Evolutionary conservation across 805 yeast genomes (phyloP).

Genomic region (Zygosaccharomyces siamensis): DNA sequence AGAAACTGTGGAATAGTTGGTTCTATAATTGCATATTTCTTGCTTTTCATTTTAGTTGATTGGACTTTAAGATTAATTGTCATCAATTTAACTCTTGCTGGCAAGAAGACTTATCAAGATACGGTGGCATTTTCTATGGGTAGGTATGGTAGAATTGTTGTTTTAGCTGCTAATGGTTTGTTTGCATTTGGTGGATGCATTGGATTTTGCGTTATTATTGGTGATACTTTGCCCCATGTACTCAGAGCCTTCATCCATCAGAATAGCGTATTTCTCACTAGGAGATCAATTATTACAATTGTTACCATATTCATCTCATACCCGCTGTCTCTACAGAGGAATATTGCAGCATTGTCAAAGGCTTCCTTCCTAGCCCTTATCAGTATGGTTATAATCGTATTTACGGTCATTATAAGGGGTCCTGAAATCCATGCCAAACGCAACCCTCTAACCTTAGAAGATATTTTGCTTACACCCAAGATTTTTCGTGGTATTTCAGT

Average conservation of each 20-base stretch:
- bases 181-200: slow-evolving; percentile 94
- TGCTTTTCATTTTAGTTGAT: slow-evolving; percentile 69
- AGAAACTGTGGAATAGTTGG: slow-evolving; percentile 73
- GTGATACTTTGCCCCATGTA: slow-evolving; percentile 93
- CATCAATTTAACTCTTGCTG: slow-evolving; percentile 71
- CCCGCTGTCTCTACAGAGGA: slow-evolving; percentile 75
- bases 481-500: slow-evolving; percentile 90
- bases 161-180: slow-evolving; percentile 72
- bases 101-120: slow-evolving; percentile 76
- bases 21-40: slow-evolving; percentile 56
- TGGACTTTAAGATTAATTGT: slow-evolving; percentile 84
- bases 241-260: slow-evolving; percentile 55
- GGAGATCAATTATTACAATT: slow-evolving; percentile 66
- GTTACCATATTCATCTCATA: slow-evolving; percentile 71
- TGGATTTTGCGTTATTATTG: slow-evolving; percentile 91
- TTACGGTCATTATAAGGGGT: slow-evolving; percentile 68
- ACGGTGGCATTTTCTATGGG: slow-evolving; percentile 82
- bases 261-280: slow-evolving; percentile 16
- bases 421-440: slow-evolving; percentile 56
- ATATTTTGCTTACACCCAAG: slow-evolving; percentile 54
- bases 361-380: slow-evolving; percentile 82
- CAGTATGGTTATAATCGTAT: slow-evolving; percentile 76
- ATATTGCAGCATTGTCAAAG: slow-evolving; percentile 79
- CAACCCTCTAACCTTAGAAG: slow-evolving; percentile 35
- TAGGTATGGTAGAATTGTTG: slow-evolving; percentile 55